These are phyloP conservation scores for Penicillium herquei DNA, from an alignment of 495 filamentous ascomycete species.

Conservation along the genomic window DNA sequence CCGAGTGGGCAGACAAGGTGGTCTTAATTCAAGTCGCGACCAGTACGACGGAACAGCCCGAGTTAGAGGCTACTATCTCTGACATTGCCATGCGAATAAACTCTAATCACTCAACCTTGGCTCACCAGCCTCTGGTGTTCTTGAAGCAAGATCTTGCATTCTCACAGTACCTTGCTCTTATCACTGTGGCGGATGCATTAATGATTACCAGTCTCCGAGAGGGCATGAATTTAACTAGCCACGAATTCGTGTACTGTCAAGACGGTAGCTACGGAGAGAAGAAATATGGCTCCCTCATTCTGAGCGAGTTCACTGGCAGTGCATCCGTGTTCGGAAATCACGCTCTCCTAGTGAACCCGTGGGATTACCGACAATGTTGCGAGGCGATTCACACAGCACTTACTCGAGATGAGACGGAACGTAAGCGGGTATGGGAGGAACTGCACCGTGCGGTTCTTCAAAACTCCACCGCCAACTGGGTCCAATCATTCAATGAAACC, in stretches of 20 bases:
- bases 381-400: slow-evolving; percentile 78
- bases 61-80: slow-evolving; percentile 80
- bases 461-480: slow-evolving; percentile 82
- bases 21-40: slow-evolving; percentile 92
- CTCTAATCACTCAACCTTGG: slow-evolving; percentile 78
- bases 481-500: slow-evolving; percentile 64
- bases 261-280: slow-evolving; percentile 73
- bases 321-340: slow-evolving; percentile 76
- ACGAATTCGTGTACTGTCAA: slow-evolving; percentile 91
- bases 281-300: slow-evolving; percentile 81
- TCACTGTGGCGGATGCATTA: slow-evolving; percentile 82
- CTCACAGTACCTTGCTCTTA: slow-evolving; percentile 81
- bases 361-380: slow-evolving; percentile 84
- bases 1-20: slow-evolving; percentile 81
- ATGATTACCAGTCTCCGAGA: slow-evolving; percentile 93
- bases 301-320: slow-evolving; percentile 92
- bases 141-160: slow-evolving; percentile 91
- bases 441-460: slow-evolving; percentile 73
- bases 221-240: slow-evolving; percentile 91
- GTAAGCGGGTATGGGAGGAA: slow-evolving; percentile 67
- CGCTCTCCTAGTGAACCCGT: slow-evolving; percentile 80
- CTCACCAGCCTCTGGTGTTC: slow-evolving; percentile 90
- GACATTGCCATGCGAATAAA: slow-evolving; percentile 94
- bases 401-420: slow-evolving; percentile 71
- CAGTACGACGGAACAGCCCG: slow-evolving; percentile 80